Conservation (phyloP, 257 asterid genomes). For the Craterostigma plantagineum region DNA sequence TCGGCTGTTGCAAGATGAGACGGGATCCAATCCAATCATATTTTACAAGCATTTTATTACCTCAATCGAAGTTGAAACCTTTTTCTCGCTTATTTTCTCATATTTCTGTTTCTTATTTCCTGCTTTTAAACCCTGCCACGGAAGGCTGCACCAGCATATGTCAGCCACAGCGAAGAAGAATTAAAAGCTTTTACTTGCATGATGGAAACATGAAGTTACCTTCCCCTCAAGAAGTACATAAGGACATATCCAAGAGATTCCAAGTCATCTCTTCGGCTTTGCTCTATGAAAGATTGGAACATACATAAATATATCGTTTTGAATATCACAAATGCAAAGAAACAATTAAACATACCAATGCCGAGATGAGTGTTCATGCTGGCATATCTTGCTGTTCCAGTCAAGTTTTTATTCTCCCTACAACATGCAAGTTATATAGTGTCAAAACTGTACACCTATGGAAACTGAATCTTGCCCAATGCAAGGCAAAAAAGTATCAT, state of each 20-base stretch:
- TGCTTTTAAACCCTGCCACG: conserved; percentile 31
- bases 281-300: conserved; percentile 9
- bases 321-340: not conserved
- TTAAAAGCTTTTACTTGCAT: conserved; percentile 1
- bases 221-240: conserved; percentile 20
- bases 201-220: conserved; percentile 8
- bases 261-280: conserved; percentile 20
- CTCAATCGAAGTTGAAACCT: conserved; percentile 25
- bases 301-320: not conserved
- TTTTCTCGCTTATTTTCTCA: conserved; percentile 23
- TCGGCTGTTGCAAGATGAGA: not conserved
- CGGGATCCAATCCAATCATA: not conserved
- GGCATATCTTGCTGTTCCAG: conserved; percentile 22
- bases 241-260: conserved; percentile 21
- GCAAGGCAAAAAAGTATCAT: not conserved
- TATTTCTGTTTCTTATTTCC: conserved; percentile 25
- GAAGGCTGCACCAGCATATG: conserved; percentile 14
- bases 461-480: not conserved
- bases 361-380: conserved; percentile 21
- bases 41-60: conserved; percentile 6
- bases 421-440: not conserved
- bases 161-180: not conserved
- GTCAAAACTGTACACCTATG: not conserved
- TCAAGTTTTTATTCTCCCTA: conserved; percentile 19
- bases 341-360: conserved; percentile 9